Base-by-base conservation (phyloP, 1,284 basidiomycete genomes). In the Baeospora myosura region DNA sequence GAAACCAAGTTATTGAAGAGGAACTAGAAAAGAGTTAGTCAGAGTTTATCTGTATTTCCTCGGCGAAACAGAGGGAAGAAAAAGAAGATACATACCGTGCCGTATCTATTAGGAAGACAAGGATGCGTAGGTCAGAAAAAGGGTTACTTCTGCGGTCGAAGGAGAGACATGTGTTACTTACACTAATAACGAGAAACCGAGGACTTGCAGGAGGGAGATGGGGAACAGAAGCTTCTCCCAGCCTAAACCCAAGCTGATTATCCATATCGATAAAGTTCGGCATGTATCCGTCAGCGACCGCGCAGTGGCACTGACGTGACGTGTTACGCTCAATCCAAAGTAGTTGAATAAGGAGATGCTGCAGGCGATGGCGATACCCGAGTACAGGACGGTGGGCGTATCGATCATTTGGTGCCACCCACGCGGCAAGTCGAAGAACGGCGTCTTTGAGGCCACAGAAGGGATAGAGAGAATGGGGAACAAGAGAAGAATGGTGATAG, bases 281-380 rank as follows among this genome's bases (percentile, higher is more conserved):
- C 93, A 97, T 4, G 95, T 96, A 62, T 99, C 96, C 35, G 94
- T 91, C 38, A 96, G 76, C 47, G 82, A 88, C 47, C 92, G 76
- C 16, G 88, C 88, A 1, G 90, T 94, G 29, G 92, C 91, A 60
- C 81, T 90, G 48, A 93, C 87, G 56, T 88, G 80, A 50, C 83
- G 78, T 5, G 95, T 98, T 43, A 98, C 92, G 57, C 84, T 88
- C 33, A 98, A 66, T 4, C 95, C 93, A 55, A 93, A 96, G 64
- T 83, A 94, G 68, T 98, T 99, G 79, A 95, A 99, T 18, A 93
- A 66, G n/a, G 90, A 76, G 50, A 98, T 98, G 46, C 77, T 82
- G 56, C 78, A 64, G 36, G 88, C 87, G 56, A 93, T 89, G 35
- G 80, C 84, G 36, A 95, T 58, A 12, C 79, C 81, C 37, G 84